Evolutionary conservation across 2,329 filamentous ascomycete species (phyloP).

Genomic region (Aspergillus novofumigatus): DNA sequence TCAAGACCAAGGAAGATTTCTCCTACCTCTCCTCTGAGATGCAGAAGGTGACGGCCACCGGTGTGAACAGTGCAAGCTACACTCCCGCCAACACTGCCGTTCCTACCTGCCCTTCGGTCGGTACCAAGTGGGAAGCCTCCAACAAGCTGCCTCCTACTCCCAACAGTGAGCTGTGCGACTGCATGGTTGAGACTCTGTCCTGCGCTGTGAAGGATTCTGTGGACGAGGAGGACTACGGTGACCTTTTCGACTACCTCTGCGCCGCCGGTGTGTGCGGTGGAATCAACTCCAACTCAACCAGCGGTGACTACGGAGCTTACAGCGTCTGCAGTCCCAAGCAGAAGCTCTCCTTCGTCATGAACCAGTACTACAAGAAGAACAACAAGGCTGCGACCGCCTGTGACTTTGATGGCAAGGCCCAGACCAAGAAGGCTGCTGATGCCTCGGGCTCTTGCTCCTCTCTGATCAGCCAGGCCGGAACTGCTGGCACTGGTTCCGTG

Average conservation of each 20-base stretch:
- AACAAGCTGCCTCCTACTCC: conserved; percentile 74
- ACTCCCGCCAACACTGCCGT: conserved; percentile 66
- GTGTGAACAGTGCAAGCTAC: conserved; percentile 65
- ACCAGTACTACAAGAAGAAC: conserved; percentile 42
- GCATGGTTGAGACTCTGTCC: conserved; percentile 71
- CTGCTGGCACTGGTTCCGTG: conserved; percentile 37
- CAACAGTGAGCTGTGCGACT: conserved; percentile 73
- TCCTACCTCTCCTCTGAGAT: conserved; percentile 67
- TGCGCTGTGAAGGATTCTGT: conserved; percentile 63
- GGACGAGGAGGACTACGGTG: conserved; percentile 52
- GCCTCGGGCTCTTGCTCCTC: conserved; percentile 32
- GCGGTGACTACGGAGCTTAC: conserved; percentile 46
- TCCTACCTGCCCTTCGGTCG: conserved; percentile 65
- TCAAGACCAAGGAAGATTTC: conserved; percentile 70
- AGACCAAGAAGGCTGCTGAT: conserved; percentile 28
- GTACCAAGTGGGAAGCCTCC: conserved; percentile 63
- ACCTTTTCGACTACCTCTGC: conserved; percentile 60
- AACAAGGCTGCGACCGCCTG: conserved; percentile 36
- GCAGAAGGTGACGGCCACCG: conserved; percentile 61
- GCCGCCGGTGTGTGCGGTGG: conserved; percentile 36
- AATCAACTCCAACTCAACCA: conserved; percentile 36
- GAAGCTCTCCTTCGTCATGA: conserved; percentile 45
- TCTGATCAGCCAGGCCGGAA: conserved; percentile 38
- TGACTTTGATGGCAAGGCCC: conserved; percentile 43
- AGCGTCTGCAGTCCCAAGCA: conserved; percentile 44